phyloP scores from a whole-genome alignment of 192 early-diverging fungal species.

The Paraglomus occultum region DNA sequence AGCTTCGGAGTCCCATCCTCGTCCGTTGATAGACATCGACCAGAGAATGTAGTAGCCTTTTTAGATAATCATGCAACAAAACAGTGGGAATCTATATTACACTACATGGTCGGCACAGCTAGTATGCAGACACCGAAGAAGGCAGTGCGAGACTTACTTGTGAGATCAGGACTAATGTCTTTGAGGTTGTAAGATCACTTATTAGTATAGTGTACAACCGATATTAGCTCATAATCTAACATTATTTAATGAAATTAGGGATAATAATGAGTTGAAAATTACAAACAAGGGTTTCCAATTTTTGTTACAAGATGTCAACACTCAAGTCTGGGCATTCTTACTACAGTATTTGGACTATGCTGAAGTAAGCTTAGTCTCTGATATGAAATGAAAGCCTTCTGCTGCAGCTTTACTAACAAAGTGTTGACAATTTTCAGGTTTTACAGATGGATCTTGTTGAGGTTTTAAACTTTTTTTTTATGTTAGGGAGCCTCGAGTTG shows the following conservation, averaged over 20 bases:
- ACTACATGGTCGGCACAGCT: constrained; percentile 89
- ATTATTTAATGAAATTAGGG: constrained; percentile 13
- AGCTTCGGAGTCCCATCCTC: constrained; percentile 80
- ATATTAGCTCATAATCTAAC: constrained; percentile 7
- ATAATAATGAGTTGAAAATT: constrained; percentile 56
- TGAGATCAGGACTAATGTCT: constrained; percentile 76
- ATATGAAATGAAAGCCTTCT: background rate
- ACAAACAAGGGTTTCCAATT: constrained; percentile 99
- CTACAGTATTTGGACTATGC: constrained; percentile 90
- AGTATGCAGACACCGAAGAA: constrained; percentile 60
- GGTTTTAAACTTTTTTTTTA: constrained; percentile 91
- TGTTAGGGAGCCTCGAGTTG: constrained; percentile 86
- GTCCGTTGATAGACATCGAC: constrained; percentile 56
- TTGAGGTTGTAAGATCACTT: constrained; percentile 34
- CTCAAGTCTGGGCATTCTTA: constrained; percentile 95
- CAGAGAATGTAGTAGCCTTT: constrained; percentile 56
- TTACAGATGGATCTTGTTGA: constrained; percentile 89
- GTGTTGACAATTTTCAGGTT: constrained; percentile 31
- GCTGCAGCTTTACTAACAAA: background rate
- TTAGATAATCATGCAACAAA: constrained; percentile 79
- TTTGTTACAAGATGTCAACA: constrained; percentile 86
- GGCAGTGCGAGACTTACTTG: constrained; percentile 70
- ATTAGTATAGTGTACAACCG: constrained; percentile 6
- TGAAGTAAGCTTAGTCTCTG: constrained; percentile 43
- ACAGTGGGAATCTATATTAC: constrained; percentile 90